phyloP scores from a whole-genome alignment of 164 flowering plant species.

The Liriodendron chinense region DNA sequence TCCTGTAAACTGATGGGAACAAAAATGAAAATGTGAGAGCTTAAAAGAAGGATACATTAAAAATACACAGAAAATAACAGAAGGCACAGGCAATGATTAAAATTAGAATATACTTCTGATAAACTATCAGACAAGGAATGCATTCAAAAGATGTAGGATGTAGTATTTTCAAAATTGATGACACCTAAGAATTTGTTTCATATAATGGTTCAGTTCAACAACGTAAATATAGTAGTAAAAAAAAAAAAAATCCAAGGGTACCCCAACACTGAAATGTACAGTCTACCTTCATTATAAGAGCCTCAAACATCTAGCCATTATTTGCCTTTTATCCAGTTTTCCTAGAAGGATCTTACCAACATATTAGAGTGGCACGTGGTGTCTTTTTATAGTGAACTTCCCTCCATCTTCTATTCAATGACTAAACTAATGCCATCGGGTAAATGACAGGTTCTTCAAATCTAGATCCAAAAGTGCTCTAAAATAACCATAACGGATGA shows the following conservation, averaged over 20 bases:
- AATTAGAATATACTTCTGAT: not conserved
- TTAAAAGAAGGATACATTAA: not conserved
- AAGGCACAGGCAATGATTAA: not conserved
- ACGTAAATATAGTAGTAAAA: no score
- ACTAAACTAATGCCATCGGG: not conserved
- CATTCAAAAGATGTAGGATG: not conserved
- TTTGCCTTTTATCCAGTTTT: not conserved
- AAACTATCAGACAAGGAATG: not conserved
- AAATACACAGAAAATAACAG: not conserved
- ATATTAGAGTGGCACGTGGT: not conserved
- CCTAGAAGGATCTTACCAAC: not conserved
- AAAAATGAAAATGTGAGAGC: constrained; percentile 12
- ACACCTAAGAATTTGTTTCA: no score
- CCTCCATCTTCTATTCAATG: not conserved
- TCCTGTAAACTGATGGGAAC: constrained; percentile 70
- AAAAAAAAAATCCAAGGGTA: not conserved
- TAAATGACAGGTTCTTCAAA: no score
- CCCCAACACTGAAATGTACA: not conserved
- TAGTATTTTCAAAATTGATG: no score
- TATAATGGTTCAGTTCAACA: no score
- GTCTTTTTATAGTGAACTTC: not conserved
- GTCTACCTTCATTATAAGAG: not conserved
- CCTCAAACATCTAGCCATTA: not conserved
- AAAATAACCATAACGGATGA: no score
- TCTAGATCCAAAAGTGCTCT: no score